Percentiles rank a stretch among this genome's conserved stretches.
phyloP scores from a whole-genome alignment of 257 asterid genomes.

The Nicotiana noctiflora region DNA sequence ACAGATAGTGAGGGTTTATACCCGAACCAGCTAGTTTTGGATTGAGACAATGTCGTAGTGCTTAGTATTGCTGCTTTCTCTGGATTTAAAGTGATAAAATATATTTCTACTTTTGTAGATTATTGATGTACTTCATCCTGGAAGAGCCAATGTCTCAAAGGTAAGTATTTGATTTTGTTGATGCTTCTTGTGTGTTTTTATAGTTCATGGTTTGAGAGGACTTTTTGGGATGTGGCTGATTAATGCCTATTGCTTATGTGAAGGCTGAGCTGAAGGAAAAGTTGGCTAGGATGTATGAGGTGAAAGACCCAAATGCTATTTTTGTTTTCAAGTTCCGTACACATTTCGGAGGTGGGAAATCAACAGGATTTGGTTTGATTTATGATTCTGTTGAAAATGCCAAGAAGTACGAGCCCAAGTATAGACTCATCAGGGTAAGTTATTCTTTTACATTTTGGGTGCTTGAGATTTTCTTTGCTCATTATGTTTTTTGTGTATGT shows the following conservation, averaged over 20 bases:
- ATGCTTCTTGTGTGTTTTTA: neutral
- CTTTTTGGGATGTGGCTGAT: neutral
- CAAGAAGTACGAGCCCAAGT: conserved; percentile 20
- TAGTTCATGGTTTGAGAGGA: neutral
- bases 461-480: neutral
- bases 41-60: neutral
- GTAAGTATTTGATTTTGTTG: conserved; percentile 4
- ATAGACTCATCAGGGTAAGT: conserved; percentile 21
- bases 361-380: conserved; percentile 22
- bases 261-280: conserved; percentile 19
- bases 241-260: neutral
- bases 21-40: neutral
- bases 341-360: conserved; percentile 20
- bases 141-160: conserved; percentile 21
- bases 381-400: conserved; percentile 20
- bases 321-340: conserved; percentile 21
- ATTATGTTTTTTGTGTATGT: neutral
- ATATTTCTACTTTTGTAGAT: neutral
- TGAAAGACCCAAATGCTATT: conserved; percentile 15
- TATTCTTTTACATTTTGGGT: neutral
- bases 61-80: neutral
- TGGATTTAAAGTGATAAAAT: neutral
- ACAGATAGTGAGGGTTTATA: neutral
- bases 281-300: conserved; percentile 18
- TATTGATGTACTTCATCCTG: conserved; percentile 21